phyloP scores from a whole-genome alignment of 78 protist species.

The Dictyostelium capitatum region DNA sequence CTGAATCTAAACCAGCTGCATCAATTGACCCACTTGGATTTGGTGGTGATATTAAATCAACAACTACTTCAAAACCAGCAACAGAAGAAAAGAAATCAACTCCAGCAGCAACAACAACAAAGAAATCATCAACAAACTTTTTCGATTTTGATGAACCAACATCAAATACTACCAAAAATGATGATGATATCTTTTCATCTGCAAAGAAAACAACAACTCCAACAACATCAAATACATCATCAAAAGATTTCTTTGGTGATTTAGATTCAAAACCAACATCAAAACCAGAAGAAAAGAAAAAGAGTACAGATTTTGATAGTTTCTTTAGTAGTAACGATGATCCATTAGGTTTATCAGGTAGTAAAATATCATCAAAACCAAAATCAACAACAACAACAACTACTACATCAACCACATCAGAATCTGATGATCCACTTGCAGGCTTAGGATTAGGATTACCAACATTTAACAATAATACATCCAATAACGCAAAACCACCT shows the following conservation, averaged over 20 bases:
- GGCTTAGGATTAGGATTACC: background rate
- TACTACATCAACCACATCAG: background rate
- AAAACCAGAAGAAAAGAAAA: conserved; percentile 18
- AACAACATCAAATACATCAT: background rate
- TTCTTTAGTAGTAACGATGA: background rate
- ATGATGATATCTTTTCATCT: conserved; percentile 12
- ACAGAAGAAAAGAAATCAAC: background rate
- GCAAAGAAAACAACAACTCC: background rate
- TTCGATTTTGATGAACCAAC: conserved; percentile 32
- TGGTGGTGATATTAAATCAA: conserved; percentile 11
- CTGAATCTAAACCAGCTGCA: background rate
- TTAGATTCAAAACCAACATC: background rate
- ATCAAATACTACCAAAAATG: conserved; percentile 9
- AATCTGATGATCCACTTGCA: conserved; percentile 5
- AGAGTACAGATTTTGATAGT: conserved; percentile 33
- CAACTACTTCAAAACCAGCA: background rate
- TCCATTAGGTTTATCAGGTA: background rate
- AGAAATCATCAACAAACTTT: conserved; percentile 18
- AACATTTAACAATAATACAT: conserved; percentile 7
- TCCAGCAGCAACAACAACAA: conserved; percentile 5
- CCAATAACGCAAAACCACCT: conserved; percentile 1
- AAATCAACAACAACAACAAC: background rate
- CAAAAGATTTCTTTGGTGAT: background rate
- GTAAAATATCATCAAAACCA: background rate
- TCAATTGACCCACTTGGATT: conserved; percentile 24